Base-by-base conservation (phyloP, 2,329 filamentous ascomycete species). In the Ceratocystis harringtonii region DNA sequence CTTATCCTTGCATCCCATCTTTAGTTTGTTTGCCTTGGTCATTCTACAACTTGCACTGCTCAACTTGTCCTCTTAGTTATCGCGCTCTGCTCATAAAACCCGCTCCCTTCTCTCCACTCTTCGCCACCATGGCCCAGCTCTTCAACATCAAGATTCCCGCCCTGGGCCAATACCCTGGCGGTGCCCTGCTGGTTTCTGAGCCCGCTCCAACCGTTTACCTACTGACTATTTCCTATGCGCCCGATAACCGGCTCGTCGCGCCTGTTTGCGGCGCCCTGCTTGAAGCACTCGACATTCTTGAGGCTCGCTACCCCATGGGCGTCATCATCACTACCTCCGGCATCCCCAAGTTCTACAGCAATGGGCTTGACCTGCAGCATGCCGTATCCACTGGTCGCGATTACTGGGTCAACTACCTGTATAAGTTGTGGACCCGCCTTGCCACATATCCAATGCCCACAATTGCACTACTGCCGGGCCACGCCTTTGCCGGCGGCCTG, bases 401-500 rank as follows among this genome's bases (percentile, higher is more conserved):
- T 2, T 92, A 88, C 77, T 83, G 84, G 70, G 75, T 82, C 1
- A 73, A 78, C 10, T 57, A 45, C 22, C 41, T 68, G 48, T 66
- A 68, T 32, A 55, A 50, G 44, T 60, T 68, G 50, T 66, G 48
- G 61, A 15, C 22, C 62, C 50, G 41, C 60, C 61, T 65, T 1
- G 57, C 7, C 43, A 75, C 75, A 62, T 92, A 85, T 72, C 88
- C 89, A 15, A 90, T 92, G 88, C 89, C 89, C 28, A 94, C 89
- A 2, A 75, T 94, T 62, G 86, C 88, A n/a, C 78, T 91, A 7
- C 72, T 92, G 65, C 90, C 90, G 70, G 89, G 89, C 25, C 90
- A 95, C 74, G 84, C 86, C 65, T 94, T 91, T 73, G 90, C 89
- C 5, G 89, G 84, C 58, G 89, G 88, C n/a, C 78, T 92, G 68